A percentile compares a stretch with the other conserved stretches of the same genome.
These are phyloP conservation scores for Schoenoplectus triqueter DNA, from an alignment of 202 grass and related monocot genomes.

Conservation along the genomic window DNA sequence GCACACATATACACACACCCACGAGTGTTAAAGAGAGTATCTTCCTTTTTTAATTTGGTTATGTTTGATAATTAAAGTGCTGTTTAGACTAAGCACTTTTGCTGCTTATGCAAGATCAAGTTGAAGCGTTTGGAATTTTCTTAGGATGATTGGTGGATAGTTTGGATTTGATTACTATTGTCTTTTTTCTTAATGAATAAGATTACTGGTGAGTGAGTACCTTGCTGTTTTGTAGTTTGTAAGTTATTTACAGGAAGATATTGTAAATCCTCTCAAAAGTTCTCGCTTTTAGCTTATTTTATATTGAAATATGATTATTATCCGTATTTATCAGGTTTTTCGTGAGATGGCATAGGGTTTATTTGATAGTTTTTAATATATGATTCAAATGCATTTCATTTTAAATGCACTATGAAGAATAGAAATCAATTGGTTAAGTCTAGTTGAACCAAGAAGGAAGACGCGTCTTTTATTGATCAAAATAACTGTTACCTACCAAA, in stretches of 20 bases:
- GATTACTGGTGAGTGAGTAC: not conserved
- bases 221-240: not conserved
- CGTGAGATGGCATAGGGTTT: not conserved
- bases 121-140: not conserved
- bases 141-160: conserved; percentile 6
- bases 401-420: not conserved
- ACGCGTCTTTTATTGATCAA: not conserved
- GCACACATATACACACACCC: not conserved
- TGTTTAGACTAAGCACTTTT: not conserved
- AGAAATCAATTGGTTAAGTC: not conserved
- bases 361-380: not conserved
- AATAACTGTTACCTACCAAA: not conserved
- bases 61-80: not conserved
- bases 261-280: not conserved
- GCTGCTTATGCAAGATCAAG: conserved; percentile 13
- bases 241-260: not conserved
- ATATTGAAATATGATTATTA: not conserved
- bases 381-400: not conserved
- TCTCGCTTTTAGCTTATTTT: not conserved
- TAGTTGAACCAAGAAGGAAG: not conserved
- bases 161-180: not conserved
- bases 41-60: not conserved
- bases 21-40: not conserved
- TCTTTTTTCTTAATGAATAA: not conserved
- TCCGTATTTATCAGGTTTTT: not conserved